Percentiles rank a stretch among this genome's conserved stretches.
phyloP scores from a whole-genome alignment of 1,284 basidiomycete species.

The Ceratorhiza oryzae-sativae region DNA sequence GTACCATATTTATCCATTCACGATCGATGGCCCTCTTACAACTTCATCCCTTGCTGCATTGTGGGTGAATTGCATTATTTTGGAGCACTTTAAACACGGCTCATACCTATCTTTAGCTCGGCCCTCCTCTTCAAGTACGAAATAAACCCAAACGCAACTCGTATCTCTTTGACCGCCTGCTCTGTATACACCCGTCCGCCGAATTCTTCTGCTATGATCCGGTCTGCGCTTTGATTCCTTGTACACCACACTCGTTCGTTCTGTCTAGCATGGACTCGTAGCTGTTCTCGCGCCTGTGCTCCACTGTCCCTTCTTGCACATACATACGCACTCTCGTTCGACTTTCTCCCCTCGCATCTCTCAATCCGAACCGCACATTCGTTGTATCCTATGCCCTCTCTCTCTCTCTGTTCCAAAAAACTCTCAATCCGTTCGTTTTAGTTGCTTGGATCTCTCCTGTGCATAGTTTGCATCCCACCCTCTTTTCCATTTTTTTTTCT shows the following conservation, averaged over 20 bases:
- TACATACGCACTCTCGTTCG: slow-evolving; percentile 15
- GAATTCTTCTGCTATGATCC: not conserved
- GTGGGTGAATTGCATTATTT: slow-evolving; percentile 29
- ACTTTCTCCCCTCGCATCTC: slow-evolving; percentile 10
- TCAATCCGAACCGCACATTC: slow-evolving; percentile 29
- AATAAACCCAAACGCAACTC: slow-evolving; percentile 25
- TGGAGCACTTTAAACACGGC: slow-evolving; percentile 32
- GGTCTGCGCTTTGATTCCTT: slow-evolving; percentile 11
- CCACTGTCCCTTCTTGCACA: slow-evolving; percentile 4
- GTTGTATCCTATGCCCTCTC: slow-evolving; percentile 11
- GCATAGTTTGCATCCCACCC: slow-evolving; percentile 8
- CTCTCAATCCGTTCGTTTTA: slow-evolving; percentile 24
- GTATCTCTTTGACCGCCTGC: not conserved
- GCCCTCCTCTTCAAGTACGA: not conserved
- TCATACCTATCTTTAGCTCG: slow-evolving; percentile 8
- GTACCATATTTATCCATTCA: slow-evolving; percentile 29
- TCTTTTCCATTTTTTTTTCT: not conserved
- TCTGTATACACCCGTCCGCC: slow-evolving; percentile 7
- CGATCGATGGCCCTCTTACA: slow-evolving; percentile 29
- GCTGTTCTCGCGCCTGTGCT: not conserved
- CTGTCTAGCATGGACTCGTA: not conserved
- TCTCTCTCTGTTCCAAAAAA: not conserved
- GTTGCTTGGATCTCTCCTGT: slow-evolving; percentile 4
- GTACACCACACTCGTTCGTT: slow-evolving; percentile 35
- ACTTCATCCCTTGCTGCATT: not conserved